Base-by-base conservation (phyloP, 306 rosid species). In the Parietaria judaica region DNA sequence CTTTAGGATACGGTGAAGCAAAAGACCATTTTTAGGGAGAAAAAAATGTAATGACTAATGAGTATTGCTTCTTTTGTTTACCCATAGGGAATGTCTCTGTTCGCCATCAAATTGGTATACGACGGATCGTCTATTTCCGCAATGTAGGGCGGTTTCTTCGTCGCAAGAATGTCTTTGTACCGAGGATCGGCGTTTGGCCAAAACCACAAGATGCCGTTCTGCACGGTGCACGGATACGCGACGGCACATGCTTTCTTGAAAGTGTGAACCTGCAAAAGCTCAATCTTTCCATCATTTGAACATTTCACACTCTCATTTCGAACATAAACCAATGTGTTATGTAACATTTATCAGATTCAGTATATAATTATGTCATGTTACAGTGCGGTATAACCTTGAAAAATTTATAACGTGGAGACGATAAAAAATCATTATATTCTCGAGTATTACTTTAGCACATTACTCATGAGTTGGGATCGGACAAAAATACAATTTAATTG, bases 121-220 rank as follows among this genome's bases (percentile, higher is more conserved):
- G 85, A 83, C 12, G 92, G 95, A 68, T 88, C 92, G 63, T 85
- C 96, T 10, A 92, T 13, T 69, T 92, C 86, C 14, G 88, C 72
- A 6, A 92, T 71, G 74, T 57, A 79, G 37, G 96, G 95, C 4
- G 96, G 92, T 9, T 41, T 83, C 58, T 80, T 79, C 66, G 72
- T 68, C 54, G 57, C 31, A 38, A 82, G 77, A 72, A 92, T 80
- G 46, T 83, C 96, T 79, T 80, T 77, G 77, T 78, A 82, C 59
- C 80, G 87, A 76, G 96, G 90, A 72, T 92, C 90, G 35, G 76
- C 50, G 65, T 71, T 88, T 35, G 96, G 98, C 98, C 96, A 92
- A 70, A 92, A 88, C 96, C 96, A 88, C 44, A 92, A 67, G 36
- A 88, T 79, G 69, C 72, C 79, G 64, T 84, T 77, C 76, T 88